A percentile compares a stretch with the other conserved stretches of the same genome.
Conservation (phyloP, 2,329 filamentous ascomycete genomes). For the Teratosphaeria zuluensis region DNA sequence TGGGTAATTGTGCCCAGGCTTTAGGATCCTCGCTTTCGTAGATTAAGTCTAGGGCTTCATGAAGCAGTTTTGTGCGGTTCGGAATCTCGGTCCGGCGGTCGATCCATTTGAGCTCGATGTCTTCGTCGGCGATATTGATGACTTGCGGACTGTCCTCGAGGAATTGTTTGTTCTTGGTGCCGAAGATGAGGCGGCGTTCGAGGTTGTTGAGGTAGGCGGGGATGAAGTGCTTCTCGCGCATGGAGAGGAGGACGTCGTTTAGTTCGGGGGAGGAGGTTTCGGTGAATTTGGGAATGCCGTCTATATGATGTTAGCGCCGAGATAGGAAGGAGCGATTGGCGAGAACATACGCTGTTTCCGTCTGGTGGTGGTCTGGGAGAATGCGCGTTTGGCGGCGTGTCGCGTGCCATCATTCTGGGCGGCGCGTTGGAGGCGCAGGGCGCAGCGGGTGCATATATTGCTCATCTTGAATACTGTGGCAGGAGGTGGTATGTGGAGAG, state of each 20-base stretch:
- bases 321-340: not conserved
- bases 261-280: slow-evolving; percentile 33
- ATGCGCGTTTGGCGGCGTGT: slow-evolving; percentile 12
- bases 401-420: slow-evolving; percentile 7
- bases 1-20: slow-evolving; percentile 28
- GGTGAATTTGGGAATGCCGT: slow-evolving; percentile 32
- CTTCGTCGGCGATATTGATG: slow-evolving; percentile 32
- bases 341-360: slow-evolving; percentile 8
- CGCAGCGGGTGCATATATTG: slow-evolving; percentile 23
- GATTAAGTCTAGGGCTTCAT: slow-evolving; percentile 23
- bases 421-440: slow-evolving; percentile 22
- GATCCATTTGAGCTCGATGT: slow-evolving; percentile 27
- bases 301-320: slow-evolving; percentile 9
- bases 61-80: slow-evolving; percentile 15
- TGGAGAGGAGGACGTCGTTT: slow-evolving; percentile 28
- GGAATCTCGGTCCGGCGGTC: slow-evolving; percentile 24
- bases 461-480: slow-evolving; percentile 9
- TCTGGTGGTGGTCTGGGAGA: slow-evolving; percentile 13
- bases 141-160: slow-evolving; percentile 35
- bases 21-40: slow-evolving; percentile 9
- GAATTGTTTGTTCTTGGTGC: slow-evolving; percentile 28
- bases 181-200: slow-evolving; percentile 35
- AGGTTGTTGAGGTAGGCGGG: slow-evolving; percentile 33
- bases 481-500: not conserved
- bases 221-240: slow-evolving; percentile 37